Percentiles rank a stretch among this genome's conserved stretches.
Conservation (phyloP, 768 basidiomycete genomes). For the Collybia mongolica region DNA sequence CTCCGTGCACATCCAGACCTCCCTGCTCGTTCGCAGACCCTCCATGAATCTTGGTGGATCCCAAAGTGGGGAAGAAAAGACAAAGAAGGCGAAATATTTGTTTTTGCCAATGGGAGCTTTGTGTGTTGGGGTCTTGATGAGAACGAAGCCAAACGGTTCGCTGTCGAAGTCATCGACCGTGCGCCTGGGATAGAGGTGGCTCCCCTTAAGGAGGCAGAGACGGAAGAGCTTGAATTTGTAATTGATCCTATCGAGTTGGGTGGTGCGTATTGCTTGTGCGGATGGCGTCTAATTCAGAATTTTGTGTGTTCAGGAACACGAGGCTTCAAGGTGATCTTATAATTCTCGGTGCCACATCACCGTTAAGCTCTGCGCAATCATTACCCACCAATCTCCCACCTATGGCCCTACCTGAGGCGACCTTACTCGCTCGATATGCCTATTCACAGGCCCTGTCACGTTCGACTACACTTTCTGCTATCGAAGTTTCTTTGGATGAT, state of each 20-base stretch:
- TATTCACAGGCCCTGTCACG: slow-evolving; percentile 90
- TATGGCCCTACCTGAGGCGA: slow-evolving; percentile 63
- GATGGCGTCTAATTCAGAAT: slow-evolving; percentile 10
- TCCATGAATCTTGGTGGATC: slow-evolving; percentile 82
- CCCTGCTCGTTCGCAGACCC: slow-evolving; percentile 50
- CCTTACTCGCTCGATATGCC: slow-evolving; percentile 84
- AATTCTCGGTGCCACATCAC: slow-evolving; percentile 72
- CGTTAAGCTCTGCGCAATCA: slow-evolving; percentile 52
- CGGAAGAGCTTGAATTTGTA: slow-evolving; percentile 91
- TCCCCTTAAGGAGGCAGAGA: slow-evolving; percentile 67
- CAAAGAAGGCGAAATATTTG: slow-evolving; percentile 78
- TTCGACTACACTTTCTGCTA: slow-evolving; percentile 81
- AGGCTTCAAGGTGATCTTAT: slow-evolving; percentile 91
- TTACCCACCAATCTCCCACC: slow-evolving; percentile 44
- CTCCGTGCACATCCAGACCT: slow-evolving; percentile 52
- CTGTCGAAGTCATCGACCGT: slow-evolving; percentile 55
- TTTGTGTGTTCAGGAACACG: slow-evolving; percentile 55
- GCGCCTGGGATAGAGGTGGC: slow-evolving; percentile 60
- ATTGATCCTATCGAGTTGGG: slow-evolving; percentile 86
- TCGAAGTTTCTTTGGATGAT: slow-evolving; percentile 82
- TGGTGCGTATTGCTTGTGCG: slow-evolving; percentile 20
- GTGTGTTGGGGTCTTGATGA: slow-evolving; percentile 90
- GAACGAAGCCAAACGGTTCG: slow-evolving; percentile 68
- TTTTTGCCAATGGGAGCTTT: slow-evolving; percentile 85
- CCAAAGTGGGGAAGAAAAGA: slow-evolving; percentile 62